phyloP scores from a whole-genome alignment of 23 red algal genomes.

The Chondrus crispus region DNA sequence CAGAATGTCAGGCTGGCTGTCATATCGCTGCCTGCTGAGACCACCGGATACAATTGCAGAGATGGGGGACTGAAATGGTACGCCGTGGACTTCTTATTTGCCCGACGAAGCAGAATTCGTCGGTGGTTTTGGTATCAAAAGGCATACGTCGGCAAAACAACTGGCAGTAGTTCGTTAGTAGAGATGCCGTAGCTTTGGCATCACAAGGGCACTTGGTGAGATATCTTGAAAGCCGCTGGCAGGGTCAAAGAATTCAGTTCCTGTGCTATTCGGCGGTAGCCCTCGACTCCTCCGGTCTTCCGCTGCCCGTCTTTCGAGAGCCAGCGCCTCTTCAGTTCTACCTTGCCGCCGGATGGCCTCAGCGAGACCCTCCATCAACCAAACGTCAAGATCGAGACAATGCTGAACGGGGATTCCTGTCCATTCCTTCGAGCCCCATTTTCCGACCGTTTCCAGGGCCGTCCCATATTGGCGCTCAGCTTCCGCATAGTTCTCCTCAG shows the following conservation, averaged over 20 bases:
- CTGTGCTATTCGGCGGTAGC: not conserved
- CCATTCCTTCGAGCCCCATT: slow-evolving; percentile 74
- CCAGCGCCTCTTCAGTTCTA: slow-evolving; percentile 6
- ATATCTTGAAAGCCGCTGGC: not conserved
- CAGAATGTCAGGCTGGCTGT: too few species aligned
- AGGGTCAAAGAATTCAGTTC: not conserved
- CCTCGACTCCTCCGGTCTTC: slow-evolving; percentile 35
- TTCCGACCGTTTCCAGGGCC: slow-evolving; percentile 61
- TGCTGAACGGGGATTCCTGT: slow-evolving; percentile 77
- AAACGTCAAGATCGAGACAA: slow-evolving; percentile 89
- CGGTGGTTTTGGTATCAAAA: too few species aligned
- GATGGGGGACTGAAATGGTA: too few species aligned
- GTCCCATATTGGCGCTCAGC: slow-evolving; percentile 69
- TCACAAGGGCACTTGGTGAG: not conserved
- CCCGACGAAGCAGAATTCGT: too few species aligned
- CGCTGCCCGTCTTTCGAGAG: slow-evolving; percentile 22
- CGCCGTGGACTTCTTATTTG: too few species aligned
- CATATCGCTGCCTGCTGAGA: too few species aligned
- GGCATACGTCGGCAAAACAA: too few species aligned
- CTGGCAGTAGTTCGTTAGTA: not conserved
- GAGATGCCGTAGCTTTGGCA: not conserved
- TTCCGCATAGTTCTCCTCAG: slow-evolving; percentile 19
- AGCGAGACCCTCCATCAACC: slow-evolving; percentile 80
- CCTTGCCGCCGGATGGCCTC: slow-evolving; percentile 60
- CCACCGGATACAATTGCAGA: too few species aligned